Evolutionary conservation across 768 basidiomycete species (phyloP), one percentile per base, ranked within the genome.

Genomic region (Roridomyces roridus): DNA sequence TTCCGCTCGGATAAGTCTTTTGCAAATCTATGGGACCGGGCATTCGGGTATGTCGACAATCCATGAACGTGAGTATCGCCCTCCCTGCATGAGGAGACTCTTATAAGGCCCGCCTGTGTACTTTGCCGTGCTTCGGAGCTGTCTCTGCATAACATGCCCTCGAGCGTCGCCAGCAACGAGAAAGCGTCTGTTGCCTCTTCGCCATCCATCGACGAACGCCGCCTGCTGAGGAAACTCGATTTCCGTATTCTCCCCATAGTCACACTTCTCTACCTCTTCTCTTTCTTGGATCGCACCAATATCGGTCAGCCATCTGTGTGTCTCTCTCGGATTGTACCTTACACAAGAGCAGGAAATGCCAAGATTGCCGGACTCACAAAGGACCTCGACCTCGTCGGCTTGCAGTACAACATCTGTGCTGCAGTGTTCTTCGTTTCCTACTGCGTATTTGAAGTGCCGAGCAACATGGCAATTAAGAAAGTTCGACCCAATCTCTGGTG

Each of bases 181-280:
- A 35, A 35, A 35, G n/a, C n/a, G n/a, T n/a, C n/a, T n/a, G n/a
- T n/a, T n/a, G n/a, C n/a, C n/a, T 35, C 34, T 17, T 17, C 34
- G 34, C 9, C 34, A 35, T 35, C 34, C 34, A 36, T 47, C 14
- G 51, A 52, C 24, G 42, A 44, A 35, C 23, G 34, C 21, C 42
- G 51, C 10, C 51, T 52, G 35, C 29, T 52, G 6, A 41, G 43
- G 42, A 82, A 81, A 62, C 59, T 81, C 26, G 80, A 82, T 59
- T 65, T 68, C 56, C 77, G 80, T 56, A 60, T 81, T 21, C 60
- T 82, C 44, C 78, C 80, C 7, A 70, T 80, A 44, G 72, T 80
- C 34, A 78, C 77, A 6, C 52, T 79, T 34, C 63, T 82, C 11
- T 80, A 80, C 53, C 67, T 81, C 36, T 68, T 80, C 46, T 80